Evolutionary conservation across 1,284 basidiomycete genomes (phyloP).

Genomic region (Ceratobasidium sp.): DNA sequence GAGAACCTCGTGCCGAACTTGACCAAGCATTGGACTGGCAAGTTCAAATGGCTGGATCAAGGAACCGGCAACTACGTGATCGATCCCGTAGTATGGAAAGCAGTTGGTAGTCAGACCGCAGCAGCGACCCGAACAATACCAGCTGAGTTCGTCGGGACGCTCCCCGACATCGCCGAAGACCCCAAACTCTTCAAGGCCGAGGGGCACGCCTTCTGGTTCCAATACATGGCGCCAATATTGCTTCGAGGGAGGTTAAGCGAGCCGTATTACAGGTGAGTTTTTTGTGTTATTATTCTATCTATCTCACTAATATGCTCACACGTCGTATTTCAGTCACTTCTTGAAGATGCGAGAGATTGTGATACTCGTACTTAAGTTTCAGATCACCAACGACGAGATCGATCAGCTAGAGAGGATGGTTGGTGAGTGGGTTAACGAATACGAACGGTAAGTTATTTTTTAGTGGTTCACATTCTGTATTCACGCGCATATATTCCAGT

Average conservation of each 20-base stretch:
- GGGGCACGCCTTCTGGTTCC: constrained; percentile 59
- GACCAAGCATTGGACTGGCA: constrained; percentile 45
- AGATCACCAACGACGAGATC: constrained; percentile 55
- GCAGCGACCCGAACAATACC: constrained; percentile 59
- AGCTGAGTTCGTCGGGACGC: constrained; percentile 58
- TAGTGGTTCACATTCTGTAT: neutral
- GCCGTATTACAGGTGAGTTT: constrained; percentile 55
- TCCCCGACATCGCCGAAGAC: constrained; percentile 56
- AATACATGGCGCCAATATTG: constrained; percentile 55
- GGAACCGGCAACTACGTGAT: constrained; percentile 46
- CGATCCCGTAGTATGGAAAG: constrained; percentile 59
- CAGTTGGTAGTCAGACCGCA: constrained; percentile 59
- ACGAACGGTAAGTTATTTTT: constrained; percentile 53
- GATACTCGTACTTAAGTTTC: constrained; percentile 50
- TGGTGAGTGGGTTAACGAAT: constrained; percentile 54
- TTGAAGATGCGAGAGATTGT: constrained; percentile 50
- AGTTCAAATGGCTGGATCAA: constrained; percentile 45
- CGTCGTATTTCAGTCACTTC: neutral
- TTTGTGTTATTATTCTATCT: constrained; percentile 40
- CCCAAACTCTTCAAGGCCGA: constrained; percentile 57
- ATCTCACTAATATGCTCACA: neutral
- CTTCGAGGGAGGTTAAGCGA: constrained; percentile 52
- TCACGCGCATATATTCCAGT: neutral
- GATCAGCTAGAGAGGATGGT: constrained; percentile 51
- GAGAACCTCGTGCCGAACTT: constrained; percentile 47